Conservation (phyloP, 352 stramenopile genomes). For the Globisporangium barbulae region DNA sequence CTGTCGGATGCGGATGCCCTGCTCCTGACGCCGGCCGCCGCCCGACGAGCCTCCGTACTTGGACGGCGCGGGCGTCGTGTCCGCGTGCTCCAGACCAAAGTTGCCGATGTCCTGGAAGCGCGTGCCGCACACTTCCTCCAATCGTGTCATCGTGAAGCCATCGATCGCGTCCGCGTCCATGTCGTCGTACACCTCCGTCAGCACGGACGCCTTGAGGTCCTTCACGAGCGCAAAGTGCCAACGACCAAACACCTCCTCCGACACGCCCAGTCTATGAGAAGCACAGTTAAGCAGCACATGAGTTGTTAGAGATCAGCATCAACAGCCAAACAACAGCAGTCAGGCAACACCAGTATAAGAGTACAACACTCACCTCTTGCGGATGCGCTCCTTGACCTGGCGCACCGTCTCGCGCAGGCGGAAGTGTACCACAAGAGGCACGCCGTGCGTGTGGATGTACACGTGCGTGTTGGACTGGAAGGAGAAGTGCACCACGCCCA, state of each 20-base stretch:
- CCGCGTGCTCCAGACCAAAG: constrained; percentile 73
- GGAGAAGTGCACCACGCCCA: constrained; percentile 75
- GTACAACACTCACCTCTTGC: constrained; percentile 34
- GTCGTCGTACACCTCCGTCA: constrained; percentile 53
- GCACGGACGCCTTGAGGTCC: constrained; percentile 63
- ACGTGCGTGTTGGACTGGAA: constrained; percentile 51
- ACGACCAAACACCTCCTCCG: constrained; percentile 53
- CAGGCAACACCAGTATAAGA: not conserved
- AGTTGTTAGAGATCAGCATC: constrained; percentile 8
- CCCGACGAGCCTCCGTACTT: constrained; percentile 18
- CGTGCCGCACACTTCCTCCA: constrained; percentile 55
- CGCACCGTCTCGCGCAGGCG: constrained; percentile 56
- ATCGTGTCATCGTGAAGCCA: constrained; percentile 49
- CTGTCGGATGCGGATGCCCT: constrained; percentile 83
- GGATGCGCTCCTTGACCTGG: constrained; percentile 71
- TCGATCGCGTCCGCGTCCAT: constrained; percentile 56
- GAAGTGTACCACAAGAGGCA: constrained; percentile 68
- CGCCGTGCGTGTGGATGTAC: constrained; percentile 75
- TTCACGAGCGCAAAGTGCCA: constrained; percentile 80
- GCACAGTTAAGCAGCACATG: constrained; percentile 1
- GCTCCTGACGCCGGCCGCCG: constrained; percentile 53
- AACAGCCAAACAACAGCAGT: not conserved
- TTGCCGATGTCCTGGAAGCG: constrained; percentile 51
- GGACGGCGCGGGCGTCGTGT: constrained; percentile 34
- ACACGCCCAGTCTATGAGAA: constrained; percentile 57